Evolutionary conservation across 768 basidiomycete genomes (phyloP).

Genomic region (Rhizopogon vinicolor): DNA sequence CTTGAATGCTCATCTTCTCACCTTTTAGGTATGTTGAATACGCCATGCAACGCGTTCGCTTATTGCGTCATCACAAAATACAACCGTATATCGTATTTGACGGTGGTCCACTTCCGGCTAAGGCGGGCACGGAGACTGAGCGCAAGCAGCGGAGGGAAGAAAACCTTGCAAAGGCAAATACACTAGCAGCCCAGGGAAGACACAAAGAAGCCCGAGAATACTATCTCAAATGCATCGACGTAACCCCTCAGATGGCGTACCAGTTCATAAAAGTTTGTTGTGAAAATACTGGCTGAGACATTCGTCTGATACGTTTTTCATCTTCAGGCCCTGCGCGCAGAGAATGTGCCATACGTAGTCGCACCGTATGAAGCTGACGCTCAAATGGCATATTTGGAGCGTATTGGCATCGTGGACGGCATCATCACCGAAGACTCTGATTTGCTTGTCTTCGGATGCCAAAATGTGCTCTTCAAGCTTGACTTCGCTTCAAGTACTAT

Average conservation of each 20-base stretch:
- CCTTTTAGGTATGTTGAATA: slow-evolving; percentile 86
- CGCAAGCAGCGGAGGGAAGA: slow-evolving; percentile 75
- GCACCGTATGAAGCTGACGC: slow-evolving; percentile 99
- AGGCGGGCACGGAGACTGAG: slow-evolving; percentile 82
- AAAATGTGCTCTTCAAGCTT: slow-evolving; percentile 89
- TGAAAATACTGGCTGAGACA: background rate
- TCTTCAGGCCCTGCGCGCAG: slow-evolving; percentile 78
- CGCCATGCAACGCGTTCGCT: slow-evolving; percentile 86
- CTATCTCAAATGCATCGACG: slow-evolving; percentile 89
- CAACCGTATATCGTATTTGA: slow-evolving; percentile 94
- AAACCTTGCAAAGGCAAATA: slow-evolving; percentile 67
- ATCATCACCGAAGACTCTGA: slow-evolving; percentile 98
- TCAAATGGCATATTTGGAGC: slow-evolving; percentile 91
- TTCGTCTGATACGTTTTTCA: slow-evolving; percentile 3
- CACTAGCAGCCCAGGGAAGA: slow-evolving; percentile 73
- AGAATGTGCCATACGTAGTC: slow-evolving; percentile 79
- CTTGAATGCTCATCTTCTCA: background rate
- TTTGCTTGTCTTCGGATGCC: slow-evolving; percentile 95
- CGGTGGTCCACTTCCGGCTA: slow-evolving; percentile 92
- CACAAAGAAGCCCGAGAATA: slow-evolving; percentile 78
- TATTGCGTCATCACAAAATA: slow-evolving; percentile 81
- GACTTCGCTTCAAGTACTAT: slow-evolving; percentile 66
- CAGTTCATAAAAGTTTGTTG: slow-evolving; percentile 82
- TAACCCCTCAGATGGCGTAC: slow-evolving; percentile 96
- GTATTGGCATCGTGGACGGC: slow-evolving; percentile 74